phyloP scores from a whole-genome alignment of 768 basidiomycete genomes.

The Pleurotus eryngii region DNA sequence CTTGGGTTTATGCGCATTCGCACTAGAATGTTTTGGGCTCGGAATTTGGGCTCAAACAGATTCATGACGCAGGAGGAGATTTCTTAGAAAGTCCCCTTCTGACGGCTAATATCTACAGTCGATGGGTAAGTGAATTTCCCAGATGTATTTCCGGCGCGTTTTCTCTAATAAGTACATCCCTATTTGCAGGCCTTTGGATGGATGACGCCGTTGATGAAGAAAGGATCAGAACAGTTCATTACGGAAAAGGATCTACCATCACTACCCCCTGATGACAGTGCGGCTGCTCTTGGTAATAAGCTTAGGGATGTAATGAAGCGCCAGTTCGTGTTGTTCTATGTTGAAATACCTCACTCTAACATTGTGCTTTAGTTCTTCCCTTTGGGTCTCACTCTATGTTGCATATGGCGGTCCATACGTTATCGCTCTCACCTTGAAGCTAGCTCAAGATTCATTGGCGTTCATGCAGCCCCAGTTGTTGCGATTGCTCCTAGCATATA shows the following conservation, averaged over 20 bases:
- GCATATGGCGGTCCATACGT: slow-evolving; percentile 80
- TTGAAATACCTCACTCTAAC: not conserved
- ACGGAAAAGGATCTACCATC: slow-evolving; percentile 86
- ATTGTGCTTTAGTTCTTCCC: slow-evolving; percentile 35
- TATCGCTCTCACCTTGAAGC: slow-evolving; percentile 60
- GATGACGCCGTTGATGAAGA: slow-evolving; percentile 79
- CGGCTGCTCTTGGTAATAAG: slow-evolving; percentile 59
- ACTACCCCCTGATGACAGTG: slow-evolving; percentile 64
- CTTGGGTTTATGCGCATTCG: slow-evolving; percentile 54
- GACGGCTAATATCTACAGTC: slow-evolving; percentile 78
- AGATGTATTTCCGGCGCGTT: too few species aligned
- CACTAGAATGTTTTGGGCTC: slow-evolving; percentile 68
- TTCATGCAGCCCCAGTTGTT: slow-evolving; percentile 90
- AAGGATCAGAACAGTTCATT: slow-evolving; percentile 62
- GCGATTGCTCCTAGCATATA: slow-evolving; percentile 74
- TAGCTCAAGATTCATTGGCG: slow-evolving; percentile 74
- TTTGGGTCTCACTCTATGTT: slow-evolving; percentile 72
- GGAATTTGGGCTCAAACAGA: slow-evolving; percentile 32
- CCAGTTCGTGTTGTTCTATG: slow-evolving; percentile 44
- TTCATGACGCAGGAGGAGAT: slow-evolving; percentile 24
- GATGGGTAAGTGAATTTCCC: slow-evolving; percentile 42
- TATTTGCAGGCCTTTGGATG: slow-evolving; percentile 65
- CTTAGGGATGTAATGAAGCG: slow-evolving; percentile 59
- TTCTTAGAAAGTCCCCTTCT: slow-evolving; percentile 64
- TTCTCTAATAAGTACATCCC: not conserved